A percentile compares a stretch with the other conserved stretches of the same genome.
Evolutionary conservation across 345 rosid species (phyloP).

Genomic region (Zanthoxylum bungeanum): DNA sequence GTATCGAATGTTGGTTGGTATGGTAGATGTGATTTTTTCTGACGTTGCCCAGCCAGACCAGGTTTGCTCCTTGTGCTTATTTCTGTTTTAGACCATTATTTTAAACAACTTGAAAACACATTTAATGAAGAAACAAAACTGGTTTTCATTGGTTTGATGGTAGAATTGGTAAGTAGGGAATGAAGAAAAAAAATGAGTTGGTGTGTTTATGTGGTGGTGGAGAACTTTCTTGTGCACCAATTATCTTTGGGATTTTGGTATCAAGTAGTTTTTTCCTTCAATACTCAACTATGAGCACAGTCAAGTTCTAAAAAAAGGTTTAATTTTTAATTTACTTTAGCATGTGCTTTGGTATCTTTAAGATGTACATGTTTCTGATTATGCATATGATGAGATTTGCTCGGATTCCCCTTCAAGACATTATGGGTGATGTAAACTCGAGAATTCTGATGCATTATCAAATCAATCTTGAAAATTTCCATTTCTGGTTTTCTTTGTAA

Average conservation of each 20-base stretch:
- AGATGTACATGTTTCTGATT: not conserved
- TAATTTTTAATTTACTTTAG: not conserved
- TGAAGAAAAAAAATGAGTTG: too few species aligned
- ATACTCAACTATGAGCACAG: not conserved
- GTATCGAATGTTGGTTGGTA: conserved; percentile 97
- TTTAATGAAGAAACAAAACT: not conserved
- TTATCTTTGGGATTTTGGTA: not conserved
- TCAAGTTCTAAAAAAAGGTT: not conserved
- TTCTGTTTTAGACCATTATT: not conserved
- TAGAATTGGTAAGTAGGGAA: not conserved
- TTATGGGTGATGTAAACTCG: conserved; percentile 51
- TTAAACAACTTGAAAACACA: not conserved
- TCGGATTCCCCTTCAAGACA: conserved; percentile 65
- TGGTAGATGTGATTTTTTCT: conserved; percentile 99
- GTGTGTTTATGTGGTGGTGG: not conserved
- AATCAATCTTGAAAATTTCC: not conserved
- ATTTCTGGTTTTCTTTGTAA: not conserved
- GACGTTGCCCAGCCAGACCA: conserved; percentile 99
- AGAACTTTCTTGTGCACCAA: not conserved
- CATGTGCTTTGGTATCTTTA: not conserved
- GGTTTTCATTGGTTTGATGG: not conserved
- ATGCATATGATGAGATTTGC: conserved; percentile 43
- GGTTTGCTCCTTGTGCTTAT: conserved; percentile 42
- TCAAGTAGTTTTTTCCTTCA: not conserved
- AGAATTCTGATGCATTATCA: conserved; percentile 51